Evolutionary conservation across 176 grass and related monocot species (phyloP).

Genomic region (Alloteropsis semialata): DNA sequence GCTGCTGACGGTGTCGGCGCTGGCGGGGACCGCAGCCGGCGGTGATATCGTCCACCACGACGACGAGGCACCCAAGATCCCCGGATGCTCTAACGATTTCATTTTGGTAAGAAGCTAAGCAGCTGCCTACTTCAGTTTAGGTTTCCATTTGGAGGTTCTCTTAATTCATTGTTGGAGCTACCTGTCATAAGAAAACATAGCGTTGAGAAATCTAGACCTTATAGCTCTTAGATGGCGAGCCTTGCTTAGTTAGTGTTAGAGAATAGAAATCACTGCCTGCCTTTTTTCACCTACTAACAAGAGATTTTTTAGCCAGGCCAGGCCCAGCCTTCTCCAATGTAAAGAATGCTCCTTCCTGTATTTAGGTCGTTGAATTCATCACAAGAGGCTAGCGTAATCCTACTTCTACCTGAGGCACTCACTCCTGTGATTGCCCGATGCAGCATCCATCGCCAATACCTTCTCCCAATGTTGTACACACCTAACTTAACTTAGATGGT

Average conservation of each 20-base stretch:
- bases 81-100: constrained; percentile 68
- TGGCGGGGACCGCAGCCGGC: constrained; percentile 42
- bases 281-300: too few relatives aligned
- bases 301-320: background rate
- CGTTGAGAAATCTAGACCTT: too few relatives aligned
- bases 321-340: background rate
- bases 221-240: too few relatives aligned
- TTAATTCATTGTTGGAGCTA: too few relatives aligned
- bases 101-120: constrained; percentile 41
- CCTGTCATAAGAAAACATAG: too few relatives aligned
- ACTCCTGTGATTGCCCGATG: background rate
- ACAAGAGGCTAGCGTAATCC: background rate
- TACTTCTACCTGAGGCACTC: too few relatives aligned
- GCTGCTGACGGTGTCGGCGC: constrained; percentile 30
- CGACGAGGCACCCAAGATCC: constrained; percentile 68
- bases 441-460: background rate
- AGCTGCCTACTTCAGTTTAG: background rate
- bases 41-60: constrained; percentile 85
- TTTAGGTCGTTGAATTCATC: background rate
- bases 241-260: too few relatives aligned
- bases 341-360: background rate
- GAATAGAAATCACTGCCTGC: too few relatives aligned
- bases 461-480: too few relatives aligned
- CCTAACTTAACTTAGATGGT: background rate
- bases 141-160: background rate